Conservation (phyloP, 176 grass and related monocot species). For the Hordeum marinum region DNA sequence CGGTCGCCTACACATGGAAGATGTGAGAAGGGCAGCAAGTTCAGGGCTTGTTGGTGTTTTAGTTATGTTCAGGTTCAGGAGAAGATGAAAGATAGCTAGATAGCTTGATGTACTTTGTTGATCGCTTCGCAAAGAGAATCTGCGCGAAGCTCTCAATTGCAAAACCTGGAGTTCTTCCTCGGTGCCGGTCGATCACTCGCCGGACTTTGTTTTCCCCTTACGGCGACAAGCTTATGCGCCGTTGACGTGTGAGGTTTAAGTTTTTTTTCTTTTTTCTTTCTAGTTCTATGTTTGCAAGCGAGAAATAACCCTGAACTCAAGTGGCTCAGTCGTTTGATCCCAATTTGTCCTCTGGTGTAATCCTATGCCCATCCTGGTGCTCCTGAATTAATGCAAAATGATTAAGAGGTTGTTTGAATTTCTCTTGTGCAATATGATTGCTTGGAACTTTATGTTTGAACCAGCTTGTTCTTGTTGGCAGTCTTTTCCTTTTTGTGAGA, state of each 20-base stretch:
- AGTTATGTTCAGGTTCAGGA: background rate
- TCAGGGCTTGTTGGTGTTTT: background rate
- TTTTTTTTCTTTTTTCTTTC: slow-evolving; percentile 23
- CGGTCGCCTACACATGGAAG: slow-evolving; percentile 75
- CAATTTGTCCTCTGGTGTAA: background rate
- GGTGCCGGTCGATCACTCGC: background rate
- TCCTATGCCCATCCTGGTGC: background rate
- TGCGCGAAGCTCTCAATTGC: slow-evolving; percentile 45
- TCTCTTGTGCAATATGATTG: background rate
- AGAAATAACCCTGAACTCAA: slow-evolving; percentile 18
- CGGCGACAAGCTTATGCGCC: slow-evolving; percentile 22
- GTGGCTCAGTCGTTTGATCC: background rate
- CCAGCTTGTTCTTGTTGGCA: background rate
- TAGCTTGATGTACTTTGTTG: slow-evolving; percentile 47
- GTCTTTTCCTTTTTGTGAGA: background rate
- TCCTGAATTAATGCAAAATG: background rate
- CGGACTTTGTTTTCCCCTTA: slow-evolving; percentile 13
- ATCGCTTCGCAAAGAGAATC: slow-evolving; percentile 72
- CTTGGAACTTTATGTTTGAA: background rate
- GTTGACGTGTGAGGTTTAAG: slow-evolving; percentile 33
- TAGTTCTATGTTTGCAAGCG: slow-evolving; percentile 9
- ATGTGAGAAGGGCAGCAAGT: slow-evolving; percentile 34
- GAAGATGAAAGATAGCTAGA: slow-evolving; percentile 18
- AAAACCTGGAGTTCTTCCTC: slow-evolving; percentile 29
- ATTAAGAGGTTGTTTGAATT: background rate